These are phyloP conservation scores for Pythium aphanidermatum DNA, from an alignment of 352 stramenopile species.

Conservation along the genomic window DNA sequence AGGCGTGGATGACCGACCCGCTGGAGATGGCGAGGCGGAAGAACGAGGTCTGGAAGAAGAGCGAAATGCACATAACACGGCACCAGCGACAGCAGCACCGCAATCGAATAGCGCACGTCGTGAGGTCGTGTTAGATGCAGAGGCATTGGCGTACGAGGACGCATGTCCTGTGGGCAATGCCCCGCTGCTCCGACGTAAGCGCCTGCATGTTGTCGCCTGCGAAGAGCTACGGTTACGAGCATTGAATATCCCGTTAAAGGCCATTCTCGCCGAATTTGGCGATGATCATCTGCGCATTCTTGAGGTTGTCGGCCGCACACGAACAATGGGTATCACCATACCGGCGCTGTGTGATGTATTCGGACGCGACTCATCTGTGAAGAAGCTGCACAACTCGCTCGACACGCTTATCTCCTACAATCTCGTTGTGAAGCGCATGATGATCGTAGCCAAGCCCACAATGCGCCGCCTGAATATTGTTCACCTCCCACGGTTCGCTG, in stretches of 20 bases:
- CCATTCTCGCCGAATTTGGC: conserved; percentile 56
- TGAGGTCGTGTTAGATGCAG: conserved; percentile 6
- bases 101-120: conserved; percentile 1
- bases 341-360: conserved; percentile 34
- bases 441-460: conserved; percentile 53
- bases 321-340: conserved; percentile 50
- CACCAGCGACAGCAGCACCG: conserved; percentile 2
- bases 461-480: conserved; percentile 78
- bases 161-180: neutral
- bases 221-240: conserved; percentile 58
- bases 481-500: conserved; percentile 65
- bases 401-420: conserved; percentile 76
- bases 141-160: conserved; percentile 11
- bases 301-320: conserved; percentile 46
- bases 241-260: conserved; percentile 56
- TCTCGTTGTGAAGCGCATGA: conserved; percentile 76
- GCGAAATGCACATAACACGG: too few relatives aligned
- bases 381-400: conserved; percentile 68
- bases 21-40: neutral
- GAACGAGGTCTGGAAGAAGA: too few relatives aligned
- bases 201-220: conserved; percentile 45
- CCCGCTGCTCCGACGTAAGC: neutral
- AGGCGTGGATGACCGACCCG: too few relatives aligned
- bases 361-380: conserved; percentile 33
- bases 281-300: conserved; percentile 60